These are phyloP conservation scores for Pythium folliculosum DNA, from an alignment of 352 stramenopile genomes.

Conservation along the genomic window DNA sequence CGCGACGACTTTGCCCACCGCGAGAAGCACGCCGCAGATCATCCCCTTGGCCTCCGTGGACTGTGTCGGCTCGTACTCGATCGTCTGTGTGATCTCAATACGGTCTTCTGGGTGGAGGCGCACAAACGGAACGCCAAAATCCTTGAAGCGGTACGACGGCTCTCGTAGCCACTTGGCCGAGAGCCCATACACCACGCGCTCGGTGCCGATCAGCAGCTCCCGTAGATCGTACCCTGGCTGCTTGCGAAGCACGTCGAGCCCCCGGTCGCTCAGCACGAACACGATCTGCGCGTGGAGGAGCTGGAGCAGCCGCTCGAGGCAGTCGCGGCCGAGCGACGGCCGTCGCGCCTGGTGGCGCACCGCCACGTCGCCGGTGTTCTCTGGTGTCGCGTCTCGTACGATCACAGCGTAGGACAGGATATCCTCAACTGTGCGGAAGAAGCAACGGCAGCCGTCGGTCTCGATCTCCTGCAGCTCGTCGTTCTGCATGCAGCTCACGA, in stretches of 20 bases:
- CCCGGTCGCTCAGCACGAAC: constrained; percentile 58
- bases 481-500: constrained; percentile 55
- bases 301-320: constrained; percentile 46
- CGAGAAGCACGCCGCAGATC: constrained; percentile 63
- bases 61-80: constrained; percentile 41
- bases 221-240: constrained; percentile 72
- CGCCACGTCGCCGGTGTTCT: constrained; percentile 2
- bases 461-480: constrained; percentile 60
- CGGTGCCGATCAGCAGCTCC: constrained; percentile 66
- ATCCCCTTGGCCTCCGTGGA: constrained; percentile 34
- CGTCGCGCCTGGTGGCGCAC: not conserved
- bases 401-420: constrained; percentile 62
- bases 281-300: constrained; percentile 62
- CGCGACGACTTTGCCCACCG: constrained; percentile 50
- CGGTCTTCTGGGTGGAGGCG: constrained; percentile 44
- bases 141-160: constrained; percentile 40
- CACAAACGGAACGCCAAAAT: constrained; percentile 55
- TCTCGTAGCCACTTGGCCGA: constrained; percentile 43
- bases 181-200: constrained; percentile 48
- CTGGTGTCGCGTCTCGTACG: constrained; percentile 25
- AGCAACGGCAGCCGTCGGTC: constrained; percentile 35
- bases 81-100: constrained; percentile 43
- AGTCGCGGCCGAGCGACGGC: constrained; percentile 25
- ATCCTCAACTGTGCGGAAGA: constrained; percentile 48
- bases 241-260: constrained; percentile 57